Base-by-base conservation (phyloP, 129 eudicot genomes). In the Solidago caesia region DNA sequence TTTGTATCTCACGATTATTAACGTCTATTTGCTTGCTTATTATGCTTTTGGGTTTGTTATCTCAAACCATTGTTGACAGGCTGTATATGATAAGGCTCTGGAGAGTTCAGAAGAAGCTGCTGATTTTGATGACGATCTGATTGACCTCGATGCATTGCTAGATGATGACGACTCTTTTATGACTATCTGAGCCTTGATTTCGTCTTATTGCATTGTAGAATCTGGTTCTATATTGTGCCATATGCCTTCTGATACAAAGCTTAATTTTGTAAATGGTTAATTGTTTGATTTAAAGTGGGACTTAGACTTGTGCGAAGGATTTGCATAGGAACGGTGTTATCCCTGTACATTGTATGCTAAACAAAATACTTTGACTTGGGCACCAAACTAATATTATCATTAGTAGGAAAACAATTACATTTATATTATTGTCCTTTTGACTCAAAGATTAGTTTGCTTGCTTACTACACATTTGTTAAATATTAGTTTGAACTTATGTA, bases 71-170 rank as follows among this genome's bases (percentile, higher is more conserved):
- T 59, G 33, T 79, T 8, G 76, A 82, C 86, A 91, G 94, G 91
- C 80, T 60, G 82, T 70, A 62, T 72, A 70, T 45, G 94, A 88
- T 12, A 81, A 45, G 76, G 82, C 83, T 71, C 44, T 86, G 75
- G 82, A 78, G 66, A 76, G 67, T 82, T 76, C 87, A 47, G 91
- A 81, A 66, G 89, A 78, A 68, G 82, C 84, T 6, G 77, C 51
- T 44, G 86, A 82, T 82, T 86, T 86, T 51, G 88, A 88, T 76
- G 93, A 91, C 25, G 97, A 91, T 83, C 78, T 91, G 68, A 79
- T 88, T 45, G 95, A 91, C 74, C 82, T 91, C 71, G 91, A 88
- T 60, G 88, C 87, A 27, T 75, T 88, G 74, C 75, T 91, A 83
- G 88, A 81, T 5, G 92, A 86, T 57, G 97, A 86, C 49, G 94